Evolutionary conservation across 257 asterid genomes (phyloP), one percentile per base, ranked within the genome.

Genomic region (Solanum bukasovii): DNA sequence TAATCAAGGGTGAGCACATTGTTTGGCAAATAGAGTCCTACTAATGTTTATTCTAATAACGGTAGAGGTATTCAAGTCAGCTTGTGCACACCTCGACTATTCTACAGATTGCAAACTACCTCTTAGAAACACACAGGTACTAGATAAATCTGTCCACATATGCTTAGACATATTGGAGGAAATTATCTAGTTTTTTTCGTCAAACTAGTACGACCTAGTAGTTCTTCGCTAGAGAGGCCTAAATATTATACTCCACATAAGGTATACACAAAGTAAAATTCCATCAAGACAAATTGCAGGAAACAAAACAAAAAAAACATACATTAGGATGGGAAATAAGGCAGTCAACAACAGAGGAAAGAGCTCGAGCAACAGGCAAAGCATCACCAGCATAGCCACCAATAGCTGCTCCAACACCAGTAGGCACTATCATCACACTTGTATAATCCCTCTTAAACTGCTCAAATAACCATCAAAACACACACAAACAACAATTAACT

Each of bases 341-440:
- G 92, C 99, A 96, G 87, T 96, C 98, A 40, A 95, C 99, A 65
- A 94, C 95, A 21, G 96, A 90, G 73, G 99, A 89, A 46, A 96
- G 94, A 59, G 98, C 94, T 71, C 99, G 93, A 90, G 98, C 98
- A 21, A 93, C 97, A 5, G 99, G 98, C 91, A 96, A 89, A 88
- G 99, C 98, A 90, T 96, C 98, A 13, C 99, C 98, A 5, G 99
- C 99, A 86, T 94, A 96, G 56, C 99, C 99, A 87, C 99, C 98
- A 90, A 96, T 94, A 4, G 94, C 95, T 37, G 98, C 99, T 70
- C 98, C 99, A 9, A 96, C 95, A 72, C 99, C 98, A 13, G 99
- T 95, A 13, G 98, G 99, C 88, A 96, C 97, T 89, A 96, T 95
- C 98, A 96, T 90, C 89, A 96, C 98, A 89, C 98, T 96, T 52